These are phyloP conservation scores for Leishmania lainsoni DNA, from an alignment of 208 protist species.

Conservation along the genomic window DNA sequence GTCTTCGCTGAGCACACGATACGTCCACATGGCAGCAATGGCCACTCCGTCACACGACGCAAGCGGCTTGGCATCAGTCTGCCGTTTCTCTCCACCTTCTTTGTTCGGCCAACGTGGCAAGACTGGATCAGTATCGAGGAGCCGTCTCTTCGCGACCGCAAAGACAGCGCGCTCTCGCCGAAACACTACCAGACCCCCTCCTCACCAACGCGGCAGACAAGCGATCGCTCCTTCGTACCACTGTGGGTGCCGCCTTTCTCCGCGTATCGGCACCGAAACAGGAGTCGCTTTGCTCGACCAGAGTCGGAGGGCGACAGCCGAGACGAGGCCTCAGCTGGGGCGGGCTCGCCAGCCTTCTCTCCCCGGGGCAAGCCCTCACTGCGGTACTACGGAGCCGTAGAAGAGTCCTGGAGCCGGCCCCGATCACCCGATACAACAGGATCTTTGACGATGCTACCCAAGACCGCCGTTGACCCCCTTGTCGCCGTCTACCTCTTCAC, in stretches of 20 bases:
- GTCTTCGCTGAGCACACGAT: slow-evolving; percentile 26
- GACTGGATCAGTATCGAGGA: slow-evolving; percentile 80
- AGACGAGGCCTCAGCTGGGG: neutral
- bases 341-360: neutral
- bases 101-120: slow-evolving; percentile 39
- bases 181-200: slow-evolving; percentile 15
- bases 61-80: slow-evolving; percentile 61
- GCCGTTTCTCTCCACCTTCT: slow-evolving; percentile 61
- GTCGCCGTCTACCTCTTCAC: slow-evolving; percentile 81
- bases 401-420: neutral
- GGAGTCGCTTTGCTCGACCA: neutral
- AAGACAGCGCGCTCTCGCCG: slow-evolving; percentile 37
- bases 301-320: neutral
- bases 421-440: neutral
- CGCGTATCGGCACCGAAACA: neutral
- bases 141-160: slow-evolving; percentile 44
- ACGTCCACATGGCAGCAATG: slow-evolving; percentile 16
- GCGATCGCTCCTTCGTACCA: slow-evolving; percentile 37
- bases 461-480: slow-evolving; percentile 74
- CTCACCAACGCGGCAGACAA: slow-evolving; percentile 25
- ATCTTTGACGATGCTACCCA: slow-evolving; percentile 25
- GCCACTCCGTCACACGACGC: slow-evolving; percentile 28
- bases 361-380: slow-evolving; percentile 6
- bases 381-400: slow-evolving; percentile 31
- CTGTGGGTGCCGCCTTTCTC: slow-evolving; percentile 11